phyloP scores from a whole-genome alignment of 495 filamentous ascomycete genomes.

The Penicillium tannophilum region DNA sequence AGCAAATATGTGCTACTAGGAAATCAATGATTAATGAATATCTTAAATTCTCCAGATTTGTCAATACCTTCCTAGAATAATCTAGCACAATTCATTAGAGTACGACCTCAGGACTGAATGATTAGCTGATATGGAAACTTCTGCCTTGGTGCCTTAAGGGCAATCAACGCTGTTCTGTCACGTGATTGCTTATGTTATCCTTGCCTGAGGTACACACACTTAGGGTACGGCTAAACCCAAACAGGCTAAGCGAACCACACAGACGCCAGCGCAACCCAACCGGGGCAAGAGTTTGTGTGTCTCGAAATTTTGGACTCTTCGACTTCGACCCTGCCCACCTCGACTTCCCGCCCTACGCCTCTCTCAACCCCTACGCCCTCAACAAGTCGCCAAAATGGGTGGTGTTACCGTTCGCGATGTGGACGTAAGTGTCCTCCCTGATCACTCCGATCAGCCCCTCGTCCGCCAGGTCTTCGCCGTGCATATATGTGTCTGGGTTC shows the following conservation, averaged over 20 bases:
- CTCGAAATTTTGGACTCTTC: slow-evolving; percentile 47
- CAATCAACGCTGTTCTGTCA: slow-evolving; percentile 1
- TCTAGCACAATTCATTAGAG: too few species aligned
- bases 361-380: slow-evolving; percentile 38
- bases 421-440: slow-evolving; percentile 66
- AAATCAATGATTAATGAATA: slow-evolving; percentile 4
- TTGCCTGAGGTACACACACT: slow-evolving; percentile 14
- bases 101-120: too few species aligned
- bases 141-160: background rate
- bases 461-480: slow-evolving; percentile 26
- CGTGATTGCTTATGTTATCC: slow-evolving; percentile 11
- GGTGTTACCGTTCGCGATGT: slow-evolving; percentile 88
- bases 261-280: slow-evolving; percentile 35
- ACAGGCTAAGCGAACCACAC: slow-evolving; percentile 49
- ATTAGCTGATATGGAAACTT: slow-evolving; percentile 2
- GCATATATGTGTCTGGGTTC: slow-evolving; percentile 23
- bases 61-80: background rate
- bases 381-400: slow-evolving; percentile 72
- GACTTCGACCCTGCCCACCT: slow-evolving; percentile 41
- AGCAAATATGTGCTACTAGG: background rate
- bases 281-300: slow-evolving; percentile 35
- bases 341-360: slow-evolving; percentile 42
- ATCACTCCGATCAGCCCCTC: slow-evolving; percentile 12
- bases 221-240: slow-evolving; percentile 50
- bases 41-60: slow-evolving; percentile 7